Percentiles rank a stretch among this genome's conserved stretches.
These are phyloP conservation scores for Pholiota microspora DNA, from an alignment of 768 basidiomycete genomes.

Conservation along the genomic window DNA sequence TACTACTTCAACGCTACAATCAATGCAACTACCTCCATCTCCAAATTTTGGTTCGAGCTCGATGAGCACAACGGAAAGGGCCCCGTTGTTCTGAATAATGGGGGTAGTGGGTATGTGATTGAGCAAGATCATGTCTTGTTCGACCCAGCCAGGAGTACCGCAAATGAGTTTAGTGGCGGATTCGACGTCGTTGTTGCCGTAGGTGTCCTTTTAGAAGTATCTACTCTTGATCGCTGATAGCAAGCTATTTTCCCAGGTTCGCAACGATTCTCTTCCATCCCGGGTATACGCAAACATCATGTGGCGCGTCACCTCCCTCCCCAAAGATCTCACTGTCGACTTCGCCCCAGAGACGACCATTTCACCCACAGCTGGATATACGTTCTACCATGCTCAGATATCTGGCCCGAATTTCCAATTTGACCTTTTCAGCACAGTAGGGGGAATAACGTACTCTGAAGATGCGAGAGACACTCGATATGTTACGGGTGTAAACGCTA, in stretches of 20 bases:
- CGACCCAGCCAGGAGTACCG: constrained; percentile 1
- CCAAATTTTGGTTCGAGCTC: constrained; percentile 40
- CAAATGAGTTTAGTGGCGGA: background rate
- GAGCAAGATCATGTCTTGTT: constrained; percentile 5
- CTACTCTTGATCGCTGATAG: background rate
- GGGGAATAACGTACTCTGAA: background rate
- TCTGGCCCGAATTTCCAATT: background rate
- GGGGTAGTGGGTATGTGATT: constrained; percentile 1
- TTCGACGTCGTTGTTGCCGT: constrained; percentile 1
- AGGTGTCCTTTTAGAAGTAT: background rate
- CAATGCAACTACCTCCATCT: constrained; percentile 27
- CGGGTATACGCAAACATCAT: background rate
- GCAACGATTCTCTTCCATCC: background rate
- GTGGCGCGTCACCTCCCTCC: background rate
- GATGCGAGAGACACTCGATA: background rate
- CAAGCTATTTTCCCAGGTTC: background rate
- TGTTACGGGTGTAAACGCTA: background rate
- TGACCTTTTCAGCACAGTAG: background rate
- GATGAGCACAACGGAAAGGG: background rate
- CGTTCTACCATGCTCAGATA: background rate
- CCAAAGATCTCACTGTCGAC: background rate
- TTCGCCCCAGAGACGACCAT: background rate
- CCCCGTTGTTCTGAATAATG: background rate
- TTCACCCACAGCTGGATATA: background rate
- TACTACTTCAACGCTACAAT: constrained; percentile 33